phyloP scores from a whole-genome alignment of 1,284 basidiomycete species.

The Austroboletus novae-zelandiae region DNA sequence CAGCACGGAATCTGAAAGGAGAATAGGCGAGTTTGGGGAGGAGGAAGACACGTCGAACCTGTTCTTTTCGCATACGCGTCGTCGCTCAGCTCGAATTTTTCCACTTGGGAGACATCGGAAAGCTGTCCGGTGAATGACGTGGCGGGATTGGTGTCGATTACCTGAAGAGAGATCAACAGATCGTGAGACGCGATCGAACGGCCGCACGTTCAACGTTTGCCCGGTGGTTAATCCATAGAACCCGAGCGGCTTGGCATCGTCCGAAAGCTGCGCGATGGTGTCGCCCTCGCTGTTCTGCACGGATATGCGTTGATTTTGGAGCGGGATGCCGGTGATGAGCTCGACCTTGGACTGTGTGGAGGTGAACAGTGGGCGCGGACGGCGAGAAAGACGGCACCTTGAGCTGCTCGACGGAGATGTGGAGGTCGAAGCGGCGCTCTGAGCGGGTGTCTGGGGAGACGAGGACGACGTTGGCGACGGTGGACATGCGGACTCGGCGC shows the following conservation, averaged over 20 bases:
- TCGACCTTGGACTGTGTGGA: conserved; percentile 74
- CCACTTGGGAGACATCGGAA: conserved; percentile 81
- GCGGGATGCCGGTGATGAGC: conserved; percentile 86
- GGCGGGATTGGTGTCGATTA: conserved; percentile 76
- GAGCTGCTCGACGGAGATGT: conserved; percentile 70
- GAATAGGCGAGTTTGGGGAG: not conserved
- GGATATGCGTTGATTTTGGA: conserved; percentile 65
- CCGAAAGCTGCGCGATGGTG: conserved; percentile 54
- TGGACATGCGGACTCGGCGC: conserved; percentile 36
- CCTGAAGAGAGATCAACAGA: conserved; percentile 42
- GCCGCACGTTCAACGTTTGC: conserved; percentile 71
- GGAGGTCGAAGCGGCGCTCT: conserved; percentile 78
- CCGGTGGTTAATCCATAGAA: conserved; percentile 70
- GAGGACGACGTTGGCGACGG: conserved; percentile 69
- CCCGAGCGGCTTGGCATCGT: conserved; percentile 68
- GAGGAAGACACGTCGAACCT: conserved; percentile 44
- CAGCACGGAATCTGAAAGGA: conserved; percentile 75
- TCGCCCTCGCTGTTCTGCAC: conserved; percentile 61
- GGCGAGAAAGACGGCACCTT: conserved; percentile 53
- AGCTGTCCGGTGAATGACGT: conserved; percentile 75
- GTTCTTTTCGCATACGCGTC: conserved; percentile 79
- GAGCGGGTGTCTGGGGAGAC: conserved; percentile 85
- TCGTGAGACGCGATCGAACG: not conserved
- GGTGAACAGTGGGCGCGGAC: not conserved
- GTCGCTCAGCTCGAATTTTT: conserved; percentile 89